Base-by-base conservation (phyloP, 2,329 filamentous ascomycete genomes). In the Pestalotiopsis sp. region DNA sequence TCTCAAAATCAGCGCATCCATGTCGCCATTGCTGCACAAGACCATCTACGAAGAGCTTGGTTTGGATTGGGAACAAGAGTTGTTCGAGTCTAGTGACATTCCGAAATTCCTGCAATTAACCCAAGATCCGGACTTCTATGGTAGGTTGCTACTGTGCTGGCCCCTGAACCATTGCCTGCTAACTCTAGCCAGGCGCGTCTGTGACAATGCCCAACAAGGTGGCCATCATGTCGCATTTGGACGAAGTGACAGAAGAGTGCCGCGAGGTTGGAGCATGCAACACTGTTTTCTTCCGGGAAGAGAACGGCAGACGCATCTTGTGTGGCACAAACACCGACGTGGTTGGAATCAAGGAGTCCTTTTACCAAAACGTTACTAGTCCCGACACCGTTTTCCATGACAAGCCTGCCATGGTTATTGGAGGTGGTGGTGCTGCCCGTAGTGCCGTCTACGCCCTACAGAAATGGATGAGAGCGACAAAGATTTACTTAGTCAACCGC, bases 141-240 rank as follows among this genome's bases (percentile, higher is more conserved):
- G 90, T 86, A 80, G 57, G 81, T 62, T 39, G 38, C 9, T 36
- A 39, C 13, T 14, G 7, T 36, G 31, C 23, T 12, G 7, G 12
- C 31, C 14, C 12, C n/a, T 17, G 2, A 14, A 57, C 56, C 9
- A 59, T 12, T 38, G 31, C 23, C 11, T 11, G 23, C 23, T 62
- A 12, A 38, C 20, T 23, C 25, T n/a, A 12, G 45, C 23, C 68
- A 87, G 91, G 91, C 67, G 89, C 91, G 25, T 89, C 91, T 3
- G 90, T 95, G 49, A 95, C 93, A 23, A 96, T 95, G 93, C 93
- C 93, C 0, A 90, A 93, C 83, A 95, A 96, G 80, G 88, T 95
- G 31, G 85, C 89, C 73, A 93, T 95, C 76, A 88, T 95, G 69
- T 85, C 88, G 0, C 85, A 93, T 73, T 86, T 95, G 9, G 92